phyloP scores from a whole-genome alignment of 2,329 filamentous ascomycete species.

The Fusarium vanettenii region DNA sequence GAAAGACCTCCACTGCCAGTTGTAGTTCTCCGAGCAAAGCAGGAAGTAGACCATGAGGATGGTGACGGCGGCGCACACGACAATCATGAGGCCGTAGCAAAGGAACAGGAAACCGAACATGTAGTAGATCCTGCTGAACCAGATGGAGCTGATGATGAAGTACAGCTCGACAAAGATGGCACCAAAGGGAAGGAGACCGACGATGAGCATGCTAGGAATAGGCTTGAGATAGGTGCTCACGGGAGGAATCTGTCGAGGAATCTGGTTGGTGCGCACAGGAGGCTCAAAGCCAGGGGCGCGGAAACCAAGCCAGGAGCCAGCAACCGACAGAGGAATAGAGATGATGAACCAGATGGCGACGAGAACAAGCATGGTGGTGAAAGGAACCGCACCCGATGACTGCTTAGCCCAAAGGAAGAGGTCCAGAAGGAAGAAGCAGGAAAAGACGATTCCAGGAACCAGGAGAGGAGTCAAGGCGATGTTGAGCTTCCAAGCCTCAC shows the following conservation, averaged over 20 bases:
- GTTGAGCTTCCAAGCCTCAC: constrained; percentile 94
- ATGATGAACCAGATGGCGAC: constrained; percentile 97
- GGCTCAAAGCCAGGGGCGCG: constrained; percentile 76
- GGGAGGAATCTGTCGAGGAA: constrained; percentile 94
- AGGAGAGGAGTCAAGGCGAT: constrained; percentile 88
- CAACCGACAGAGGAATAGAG: constrained; percentile 89
- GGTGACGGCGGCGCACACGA: constrained; percentile 92
- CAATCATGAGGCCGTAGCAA: constrained; percentile 96
- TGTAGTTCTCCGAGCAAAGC: constrained; percentile 95
- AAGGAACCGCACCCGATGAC: constrained; percentile 93
- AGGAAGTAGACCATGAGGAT: constrained; percentile 96
- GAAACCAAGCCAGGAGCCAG: constrained; percentile 94
- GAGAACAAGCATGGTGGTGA: constrained; percentile 95
- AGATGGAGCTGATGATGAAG: constrained; percentile 99
- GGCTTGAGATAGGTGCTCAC: constrained; percentile 85
- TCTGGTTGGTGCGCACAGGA: constrained; percentile 96
- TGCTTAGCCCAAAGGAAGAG: constrained; percentile 95
- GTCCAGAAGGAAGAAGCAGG: constrained; percentile 91
- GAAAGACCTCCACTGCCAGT: constrained; percentile 99
- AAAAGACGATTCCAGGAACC: constrained; percentile 88
- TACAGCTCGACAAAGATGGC: constrained; percentile 99
- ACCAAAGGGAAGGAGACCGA: constrained; percentile 92
- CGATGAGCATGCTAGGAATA: constrained; percentile 89
- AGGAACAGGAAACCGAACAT: constrained; percentile 99
- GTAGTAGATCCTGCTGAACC: constrained; percentile 99